These are phyloP conservation scores for Aspergillus pseudoglaucus DNA, from an alignment of 2,329 filamentous ascomycete species.

Conservation along the genomic window DNA sequence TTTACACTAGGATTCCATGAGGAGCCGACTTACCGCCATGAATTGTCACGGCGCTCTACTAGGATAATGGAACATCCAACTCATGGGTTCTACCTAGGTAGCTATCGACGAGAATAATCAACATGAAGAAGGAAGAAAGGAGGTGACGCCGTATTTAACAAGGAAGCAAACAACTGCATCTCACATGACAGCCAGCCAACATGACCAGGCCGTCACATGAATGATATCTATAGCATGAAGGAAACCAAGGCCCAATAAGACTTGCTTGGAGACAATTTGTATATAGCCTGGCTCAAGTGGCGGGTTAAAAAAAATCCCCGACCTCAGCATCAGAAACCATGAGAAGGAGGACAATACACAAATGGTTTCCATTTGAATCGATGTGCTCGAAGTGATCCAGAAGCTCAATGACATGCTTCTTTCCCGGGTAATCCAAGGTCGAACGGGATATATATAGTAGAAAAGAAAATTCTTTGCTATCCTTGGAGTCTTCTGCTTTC, in stretches of 20 bases:
- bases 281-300: not conserved
- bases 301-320: too few species aligned
- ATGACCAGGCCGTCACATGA: too few species aligned
- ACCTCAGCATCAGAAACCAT: not conserved
- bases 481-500: constrained; percentile 13
- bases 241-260: constrained; percentile 13
- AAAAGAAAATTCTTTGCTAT: constrained; percentile 11
- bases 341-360: constrained; percentile 18
- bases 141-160: too few species aligned
- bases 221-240: constrained; percentile 11
- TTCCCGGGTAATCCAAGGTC: not conserved
- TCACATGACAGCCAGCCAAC: too few species aligned
- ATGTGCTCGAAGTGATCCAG: constrained; percentile 18
- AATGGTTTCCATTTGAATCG: constrained; percentile 16
- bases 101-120: too few species aligned
- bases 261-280: constrained; percentile 11
- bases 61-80: too few species aligned
- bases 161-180: too few species aligned
- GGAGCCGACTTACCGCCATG: constrained; percentile 9
- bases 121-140: too few species aligned
- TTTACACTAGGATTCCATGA: not conserved
- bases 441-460: too few species aligned
- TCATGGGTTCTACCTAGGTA: too few species aligned
- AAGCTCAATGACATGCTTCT: constrained; percentile 13
- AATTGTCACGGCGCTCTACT: too few species aligned